phyloP scores from a whole-genome alignment of 2,329 filamentous ascomycete genomes.

The Mycosphaerella sp. region DNA sequence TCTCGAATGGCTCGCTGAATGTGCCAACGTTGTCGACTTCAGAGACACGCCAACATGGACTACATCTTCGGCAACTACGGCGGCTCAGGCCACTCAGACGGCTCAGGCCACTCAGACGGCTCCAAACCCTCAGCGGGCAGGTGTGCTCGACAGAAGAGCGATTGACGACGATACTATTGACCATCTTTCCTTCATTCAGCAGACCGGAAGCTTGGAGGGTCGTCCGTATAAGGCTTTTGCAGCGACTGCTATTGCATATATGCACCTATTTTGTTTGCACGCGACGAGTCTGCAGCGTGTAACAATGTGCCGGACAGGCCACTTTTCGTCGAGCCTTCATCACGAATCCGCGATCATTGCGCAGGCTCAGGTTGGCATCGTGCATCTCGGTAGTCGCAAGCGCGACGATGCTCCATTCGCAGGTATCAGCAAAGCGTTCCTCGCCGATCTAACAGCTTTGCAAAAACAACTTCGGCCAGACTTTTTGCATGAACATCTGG shows the following conservation, averaged over 20 bases:
- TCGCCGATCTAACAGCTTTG: neutral
- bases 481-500: neutral
- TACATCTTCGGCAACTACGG: neutral
- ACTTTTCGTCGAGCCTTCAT: neutral
- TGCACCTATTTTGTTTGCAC: neutral
- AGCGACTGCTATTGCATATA: neutral
- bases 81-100: neutral
- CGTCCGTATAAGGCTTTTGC: neutral
- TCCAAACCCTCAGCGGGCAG: neutral
- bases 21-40: neutral
- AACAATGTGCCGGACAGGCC: neutral
- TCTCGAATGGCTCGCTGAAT: constrained; percentile 2
- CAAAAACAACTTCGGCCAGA: neutral
- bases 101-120: neutral
- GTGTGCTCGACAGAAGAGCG: neutral
- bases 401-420: neutral
- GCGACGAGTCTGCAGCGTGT: neutral
- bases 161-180: neutral
- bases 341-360: neutral
- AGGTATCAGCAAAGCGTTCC: neutral
- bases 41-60: constrained; percentile 1
- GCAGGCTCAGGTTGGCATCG: neutral
- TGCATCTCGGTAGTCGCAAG: neutral
- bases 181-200: neutral
- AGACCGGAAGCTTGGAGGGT: neutral